Conservation (phyloP, 1,284 basidiomycete species). For the Trichosporon sp. region DNA sequence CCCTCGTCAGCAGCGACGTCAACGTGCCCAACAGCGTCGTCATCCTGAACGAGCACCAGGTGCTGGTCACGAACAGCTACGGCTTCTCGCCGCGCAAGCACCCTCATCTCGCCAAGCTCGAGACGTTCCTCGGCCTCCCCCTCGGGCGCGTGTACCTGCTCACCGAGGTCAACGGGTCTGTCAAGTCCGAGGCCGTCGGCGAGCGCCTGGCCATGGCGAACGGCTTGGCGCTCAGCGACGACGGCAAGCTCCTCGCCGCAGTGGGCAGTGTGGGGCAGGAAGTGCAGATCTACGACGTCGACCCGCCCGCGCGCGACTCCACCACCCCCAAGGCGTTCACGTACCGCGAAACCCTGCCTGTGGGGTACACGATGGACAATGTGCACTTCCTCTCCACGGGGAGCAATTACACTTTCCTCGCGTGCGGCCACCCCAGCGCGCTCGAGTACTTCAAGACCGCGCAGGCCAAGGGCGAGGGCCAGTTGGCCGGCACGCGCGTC, state of each 20-base stretch:
- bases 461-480: constrained; percentile 5
- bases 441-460: constrained; percentile 16
- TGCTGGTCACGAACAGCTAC: constrained; percentile 26
- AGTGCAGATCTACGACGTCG: constrained; percentile 28
- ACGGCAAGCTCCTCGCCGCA: constrained; percentile 23
- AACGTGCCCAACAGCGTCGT: constrained; percentile 24
- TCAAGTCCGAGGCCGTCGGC: not conserved
- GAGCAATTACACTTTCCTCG: constrained; percentile 23
- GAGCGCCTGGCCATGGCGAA: constrained; percentile 15
- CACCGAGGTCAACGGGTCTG: not conserved
- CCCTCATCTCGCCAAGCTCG: constrained; percentile 10
- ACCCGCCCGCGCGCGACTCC: not conserved
- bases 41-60: constrained; percentile 19
- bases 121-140: constrained; percentile 18
- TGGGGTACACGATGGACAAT: constrained; percentile 25
- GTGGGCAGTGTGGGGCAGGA: constrained; percentile 12
- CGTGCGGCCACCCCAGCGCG: constrained; percentile 20
- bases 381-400: constrained; percentile 17
- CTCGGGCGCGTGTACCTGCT: constrained; percentile 16
- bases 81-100: constrained; percentile 1
- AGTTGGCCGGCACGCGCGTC: not conserved
- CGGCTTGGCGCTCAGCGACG: constrained; percentile 18
- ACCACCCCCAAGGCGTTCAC: not conserved
- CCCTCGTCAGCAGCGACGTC: constrained; percentile 9
- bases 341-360: constrained; percentile 26